phyloP scores from a whole-genome alignment of 768 basidiomycete genomes.

The Hygrophorus pudorinus region DNA sequence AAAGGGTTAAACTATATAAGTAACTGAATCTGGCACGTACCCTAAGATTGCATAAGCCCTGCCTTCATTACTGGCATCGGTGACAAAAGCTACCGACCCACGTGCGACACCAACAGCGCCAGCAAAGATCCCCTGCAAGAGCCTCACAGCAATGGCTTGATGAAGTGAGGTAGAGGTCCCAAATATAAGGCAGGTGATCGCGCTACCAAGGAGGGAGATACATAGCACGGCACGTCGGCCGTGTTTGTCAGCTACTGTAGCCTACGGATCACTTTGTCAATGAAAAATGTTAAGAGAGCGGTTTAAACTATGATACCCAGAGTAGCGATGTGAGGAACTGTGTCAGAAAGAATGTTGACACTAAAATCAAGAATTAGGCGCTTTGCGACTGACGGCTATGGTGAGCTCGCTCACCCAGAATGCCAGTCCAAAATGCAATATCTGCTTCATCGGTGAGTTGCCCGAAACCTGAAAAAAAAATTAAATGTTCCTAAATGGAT shows the following conservation, averaged over 20 bases:
- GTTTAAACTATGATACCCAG: constrained; percentile 47
- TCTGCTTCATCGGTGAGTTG: constrained; percentile 70
- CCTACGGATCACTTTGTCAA: constrained; percentile 31
- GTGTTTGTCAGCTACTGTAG: constrained; percentile 89
- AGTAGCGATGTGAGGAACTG: constrained; percentile 92
- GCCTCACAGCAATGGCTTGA: constrained; percentile 77
- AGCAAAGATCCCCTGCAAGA: constrained; percentile 86
- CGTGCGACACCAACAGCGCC: constrained; percentile 94
- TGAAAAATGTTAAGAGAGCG: constrained; percentile 7
- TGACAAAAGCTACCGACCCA: constrained; percentile 77
- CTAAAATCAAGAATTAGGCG: constrained; percentile 24
- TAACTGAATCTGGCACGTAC: constrained; percentile 22
- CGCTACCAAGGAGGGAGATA: constrained; percentile 78
- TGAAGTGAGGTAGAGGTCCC: constrained; percentile 67
- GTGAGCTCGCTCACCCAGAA: constrained; percentile 47
- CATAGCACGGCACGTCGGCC: constrained; percentile 79
- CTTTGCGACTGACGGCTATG: background rate
- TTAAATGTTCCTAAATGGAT: background rate
- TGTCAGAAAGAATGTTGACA: constrained; percentile 83
- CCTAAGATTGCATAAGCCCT: constrained; percentile 92
- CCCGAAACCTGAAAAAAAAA: constrained; percentile 42
- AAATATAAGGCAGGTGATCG: constrained; percentile 66
- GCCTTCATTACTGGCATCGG: constrained; percentile 88
- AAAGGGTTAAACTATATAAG: constrained; percentile 5
- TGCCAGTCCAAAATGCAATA: constrained; percentile 83